Evolutionary conservation across 2,329 filamentous ascomycete species (phyloP).

Genomic region (Cyphellophora attinorum): DNA sequence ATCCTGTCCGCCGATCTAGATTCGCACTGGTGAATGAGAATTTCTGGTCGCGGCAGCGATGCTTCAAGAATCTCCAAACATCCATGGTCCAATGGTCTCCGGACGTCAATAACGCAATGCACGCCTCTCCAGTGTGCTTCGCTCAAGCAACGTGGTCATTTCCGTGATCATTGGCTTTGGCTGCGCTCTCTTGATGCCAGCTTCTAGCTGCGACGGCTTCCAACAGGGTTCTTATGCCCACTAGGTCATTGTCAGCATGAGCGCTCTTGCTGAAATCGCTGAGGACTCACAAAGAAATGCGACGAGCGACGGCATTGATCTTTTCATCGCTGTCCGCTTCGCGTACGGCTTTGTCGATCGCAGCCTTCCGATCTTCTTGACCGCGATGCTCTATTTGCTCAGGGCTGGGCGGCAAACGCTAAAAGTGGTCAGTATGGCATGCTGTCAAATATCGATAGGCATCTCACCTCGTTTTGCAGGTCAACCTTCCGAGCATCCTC

Average conservation of each 20-base stretch:
- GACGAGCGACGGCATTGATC: conserved; percentile 74
- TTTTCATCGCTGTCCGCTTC: conserved; percentile 90
- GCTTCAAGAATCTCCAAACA: too few relatives aligned
- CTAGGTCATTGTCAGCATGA: conserved; percentile 14
- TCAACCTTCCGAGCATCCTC: conserved; percentile 97
- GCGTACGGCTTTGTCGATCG: conserved; percentile 67
- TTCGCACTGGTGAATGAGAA: too few relatives aligned
- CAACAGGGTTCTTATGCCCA: conserved; percentile 14
- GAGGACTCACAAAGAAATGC: conserved; percentile 83
- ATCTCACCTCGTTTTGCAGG: conserved; percentile 95
- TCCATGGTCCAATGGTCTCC: too few relatives aligned
- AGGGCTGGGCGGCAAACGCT: conserved; percentile 77
- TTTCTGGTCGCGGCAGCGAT: too few relatives aligned
- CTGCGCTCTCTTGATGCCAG: too few relatives aligned
- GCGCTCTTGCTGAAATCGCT: background rate
- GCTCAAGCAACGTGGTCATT: too few relatives aligned
- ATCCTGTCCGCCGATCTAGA: too few relatives aligned
- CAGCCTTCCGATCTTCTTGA: conserved; percentile 70
- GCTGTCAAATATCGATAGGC: too few relatives aligned
- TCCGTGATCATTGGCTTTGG: conserved; percentile 1
- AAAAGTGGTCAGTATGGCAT: too few relatives aligned
- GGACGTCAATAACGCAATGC: too few relatives aligned
- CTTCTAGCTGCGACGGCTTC: conserved; percentile 11
- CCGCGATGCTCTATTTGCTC: conserved; percentile 82
- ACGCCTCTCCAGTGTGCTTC: too few relatives aligned